Evolutionary conservation across 2,329 filamentous ascomycete species (phyloP), one percentile per base, ranked within the genome.

Genomic region (Bimuria novae-zelandiae): DNA sequence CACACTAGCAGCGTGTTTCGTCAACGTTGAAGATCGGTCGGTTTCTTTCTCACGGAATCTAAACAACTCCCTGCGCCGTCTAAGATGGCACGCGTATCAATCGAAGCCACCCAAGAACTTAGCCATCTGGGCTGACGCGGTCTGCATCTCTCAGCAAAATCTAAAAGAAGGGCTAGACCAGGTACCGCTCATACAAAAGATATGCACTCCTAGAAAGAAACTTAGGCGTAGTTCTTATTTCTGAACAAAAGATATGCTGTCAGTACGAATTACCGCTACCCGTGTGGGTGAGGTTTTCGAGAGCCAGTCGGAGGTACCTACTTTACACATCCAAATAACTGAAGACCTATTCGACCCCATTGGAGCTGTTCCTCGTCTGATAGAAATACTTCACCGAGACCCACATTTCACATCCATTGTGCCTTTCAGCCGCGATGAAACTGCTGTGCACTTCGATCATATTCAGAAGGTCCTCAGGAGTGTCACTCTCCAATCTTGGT

Each of bases 201-300:
- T n/a, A n/a, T n/a, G n/a, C n/a, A n/a, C n/a, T n/a, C n/a, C n/a
- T n/a, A n/a, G n/a, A n/a, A n/a, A n/a, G n/a, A n/a, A n/a, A n/a
- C n/a, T n/a, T n/a, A n/a, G n/a, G n/a, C n/a, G n/a, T n/a, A n/a
- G n/a, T n/a, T n/a, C n/a, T n/a, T n/a, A n/a, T n/a, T n/a, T n/a
- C n/a, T n/a, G n/a, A n/a, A 53, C 27, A 29, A 2, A 36, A 47
- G 16, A 53, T 59, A 25, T 59, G 45, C 37, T 32, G 21, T 60
- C 52, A 39, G 60, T 62, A 48, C 63, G 55, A 62, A 69, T 70
- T 70, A 72, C n/a, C 70, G 41, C 42, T 70, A 70, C 39, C 72
- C 57, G 37, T 59, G 61, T 51, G 60, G 60, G 67, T 79, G 80
- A 52, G 17, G 2, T 44, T 21, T 23, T 25, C 3, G 5, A 42